These are phyloP conservation scores for Spinellus fusiger DNA, from an alignment of 192 early-diverging fungal genomes.

Conservation along the genomic window DNA sequence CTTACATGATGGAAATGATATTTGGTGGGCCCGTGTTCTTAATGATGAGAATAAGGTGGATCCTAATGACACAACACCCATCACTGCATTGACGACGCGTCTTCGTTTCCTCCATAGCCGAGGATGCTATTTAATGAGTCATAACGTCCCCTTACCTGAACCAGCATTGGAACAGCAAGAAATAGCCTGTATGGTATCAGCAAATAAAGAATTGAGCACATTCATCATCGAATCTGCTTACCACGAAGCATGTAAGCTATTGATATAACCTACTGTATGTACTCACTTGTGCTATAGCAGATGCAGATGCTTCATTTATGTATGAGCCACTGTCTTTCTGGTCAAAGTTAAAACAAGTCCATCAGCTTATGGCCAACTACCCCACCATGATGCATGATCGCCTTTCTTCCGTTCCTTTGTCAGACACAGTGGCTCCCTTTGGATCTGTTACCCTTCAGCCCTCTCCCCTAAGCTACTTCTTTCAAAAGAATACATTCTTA, in stretches of 20 bases:
- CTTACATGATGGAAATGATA: conserved; percentile 77
- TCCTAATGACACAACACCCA: conserved; percentile 36
- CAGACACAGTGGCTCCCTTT: not conserved
- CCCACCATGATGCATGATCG: conserved; percentile 5
- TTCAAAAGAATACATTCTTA: not conserved
- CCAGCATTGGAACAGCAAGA: conserved; percentile 89
- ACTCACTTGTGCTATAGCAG: too few relatives aligned
- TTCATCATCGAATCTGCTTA: conserved; percentile 65
- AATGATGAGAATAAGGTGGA: conserved; percentile 37
- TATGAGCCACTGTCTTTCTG: not conserved
- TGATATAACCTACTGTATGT: too few relatives aligned
- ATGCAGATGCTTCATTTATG: not conserved
- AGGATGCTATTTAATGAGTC: conserved; percentile 78
- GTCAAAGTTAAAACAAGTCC: conserved; percentile 13
- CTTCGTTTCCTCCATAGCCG: conserved; percentile 75
- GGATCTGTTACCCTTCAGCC: not conserved
- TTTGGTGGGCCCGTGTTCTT: conserved; percentile 73
- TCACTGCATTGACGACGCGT: conserved; percentile 56
- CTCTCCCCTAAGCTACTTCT: not conserved
- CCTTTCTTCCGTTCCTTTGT: not conserved
- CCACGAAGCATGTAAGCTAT: conserved; percentile 13
- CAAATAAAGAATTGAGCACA: conserved; percentile 51
- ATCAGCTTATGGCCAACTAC: conserved; percentile 18
- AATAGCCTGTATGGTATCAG: conserved; percentile 85
- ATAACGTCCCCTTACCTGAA: conserved; percentile 70